Percentiles rank a stretch among this genome's conserved stretches.
Evolutionary conservation across 2,329 filamentous ascomycete genomes (phyloP).

Genomic region (Scolecobasidium constrictum): DNA sequence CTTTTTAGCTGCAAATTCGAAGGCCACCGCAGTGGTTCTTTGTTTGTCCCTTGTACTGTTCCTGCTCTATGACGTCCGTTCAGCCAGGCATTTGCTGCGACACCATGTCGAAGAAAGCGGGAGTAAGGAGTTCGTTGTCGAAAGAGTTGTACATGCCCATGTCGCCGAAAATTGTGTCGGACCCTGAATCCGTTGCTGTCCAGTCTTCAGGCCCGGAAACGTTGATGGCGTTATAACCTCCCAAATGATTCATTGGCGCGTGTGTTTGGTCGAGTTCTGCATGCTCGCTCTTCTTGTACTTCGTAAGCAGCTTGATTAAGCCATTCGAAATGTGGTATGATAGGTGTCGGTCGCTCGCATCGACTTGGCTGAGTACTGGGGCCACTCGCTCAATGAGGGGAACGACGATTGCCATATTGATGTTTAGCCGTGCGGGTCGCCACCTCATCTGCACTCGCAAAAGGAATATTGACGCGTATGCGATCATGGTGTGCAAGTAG

Average conservation of each 20-base stretch:
- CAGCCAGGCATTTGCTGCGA: conserved; percentile 7
- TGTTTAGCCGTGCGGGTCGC: conserved; percentile 7
- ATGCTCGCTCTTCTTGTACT: conserved; percentile 3
- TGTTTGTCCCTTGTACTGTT: too few relatives aligned
- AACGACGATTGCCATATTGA: conserved; percentile 5
- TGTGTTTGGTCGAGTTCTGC: neutral
- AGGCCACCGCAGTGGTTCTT: too few relatives aligned
- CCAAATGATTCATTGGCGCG: conserved; percentile 1
- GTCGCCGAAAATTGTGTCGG: conserved; percentile 9
- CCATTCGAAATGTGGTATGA: conserved; percentile 6
- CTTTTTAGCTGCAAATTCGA: too few relatives aligned
- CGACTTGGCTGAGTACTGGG: conserved; percentile 5
- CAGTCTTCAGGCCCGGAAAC: conserved; percentile 3
- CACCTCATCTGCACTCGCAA: conserved; percentile 24
- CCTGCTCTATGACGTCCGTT: too few relatives aligned
- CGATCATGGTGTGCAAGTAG: conserved; percentile 37
- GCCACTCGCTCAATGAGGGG: conserved; percentile 6
- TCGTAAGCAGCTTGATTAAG: conserved; percentile 5
- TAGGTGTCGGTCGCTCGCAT: conserved; percentile 9
- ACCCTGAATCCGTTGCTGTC: conserved; percentile 5
- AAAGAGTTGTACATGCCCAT: conserved; percentile 2
- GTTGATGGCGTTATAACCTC: neutral
- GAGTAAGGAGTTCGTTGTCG: conserved; percentile 7
- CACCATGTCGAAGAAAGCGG: conserved; percentile 8
- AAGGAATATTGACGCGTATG: conserved; percentile 35